Evolutionary conservation across 2,329 filamentous ascomycete genomes (phyloP).

Genomic region (Microdochium nivale): DNA sequence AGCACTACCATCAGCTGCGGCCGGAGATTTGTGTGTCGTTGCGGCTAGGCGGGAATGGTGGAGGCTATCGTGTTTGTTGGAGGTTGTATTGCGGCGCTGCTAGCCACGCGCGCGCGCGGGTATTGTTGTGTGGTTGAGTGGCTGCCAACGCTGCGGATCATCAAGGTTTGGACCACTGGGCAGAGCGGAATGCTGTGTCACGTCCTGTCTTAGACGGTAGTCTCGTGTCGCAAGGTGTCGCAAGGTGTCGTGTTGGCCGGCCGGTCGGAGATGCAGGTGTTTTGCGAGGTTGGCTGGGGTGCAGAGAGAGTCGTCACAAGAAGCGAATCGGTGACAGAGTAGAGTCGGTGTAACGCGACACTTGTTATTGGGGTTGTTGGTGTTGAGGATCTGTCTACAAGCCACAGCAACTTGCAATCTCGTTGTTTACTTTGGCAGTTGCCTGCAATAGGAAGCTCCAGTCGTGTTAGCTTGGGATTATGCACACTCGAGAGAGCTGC

Average conservation of each 20-base stretch:
- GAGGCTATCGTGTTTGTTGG: neutral
- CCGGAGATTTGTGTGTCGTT: neutral
- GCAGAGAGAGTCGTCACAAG: neutral
- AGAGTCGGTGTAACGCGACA: neutral
- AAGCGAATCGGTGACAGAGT: neutral
- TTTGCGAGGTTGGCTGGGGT: neutral
- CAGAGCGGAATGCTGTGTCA: neutral
- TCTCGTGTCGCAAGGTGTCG: too few species aligned
- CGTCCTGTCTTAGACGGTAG: neutral
- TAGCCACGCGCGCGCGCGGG: too few species aligned
- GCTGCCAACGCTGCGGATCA: neutral
- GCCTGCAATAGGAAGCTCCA: neutral
- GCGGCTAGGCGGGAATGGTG: neutral
- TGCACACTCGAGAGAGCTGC: too few species aligned
- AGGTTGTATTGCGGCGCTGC: too few species aligned
- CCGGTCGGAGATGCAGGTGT: neutral
- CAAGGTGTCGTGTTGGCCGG: neutral
- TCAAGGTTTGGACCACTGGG: neutral
- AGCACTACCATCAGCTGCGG: conserved; percentile 15
- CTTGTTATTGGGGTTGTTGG: conserved; percentile 3
- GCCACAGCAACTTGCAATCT: neutral
- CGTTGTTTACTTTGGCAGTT: neutral
- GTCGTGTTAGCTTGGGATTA: neutral
- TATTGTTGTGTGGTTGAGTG: neutral
- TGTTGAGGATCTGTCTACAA: neutral